Evolutionary conservation across 2,329 filamentous ascomycete genomes (phyloP).

Genomic region (Pseudogymnoascus sp.): DNA sequence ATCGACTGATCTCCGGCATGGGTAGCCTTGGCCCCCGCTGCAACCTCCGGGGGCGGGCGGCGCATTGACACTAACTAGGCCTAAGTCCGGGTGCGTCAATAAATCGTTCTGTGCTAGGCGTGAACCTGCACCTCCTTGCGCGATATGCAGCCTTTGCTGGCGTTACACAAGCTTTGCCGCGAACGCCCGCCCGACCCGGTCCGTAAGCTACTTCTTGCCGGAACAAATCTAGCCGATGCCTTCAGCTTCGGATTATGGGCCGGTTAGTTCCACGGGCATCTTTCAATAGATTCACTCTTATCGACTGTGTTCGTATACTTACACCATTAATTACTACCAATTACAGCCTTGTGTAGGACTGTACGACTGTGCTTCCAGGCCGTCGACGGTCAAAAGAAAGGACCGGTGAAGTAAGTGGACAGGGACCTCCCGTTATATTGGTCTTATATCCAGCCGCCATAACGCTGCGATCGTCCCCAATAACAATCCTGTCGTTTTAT

Average conservation of each 20-base stretch:
- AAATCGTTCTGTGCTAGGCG: not conserved
- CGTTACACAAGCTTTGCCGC: slow-evolving; percentile 1
- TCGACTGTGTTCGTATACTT: not conserved
- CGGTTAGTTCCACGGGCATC: not conserved
- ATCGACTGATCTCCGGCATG: slow-evolving; percentile 5
- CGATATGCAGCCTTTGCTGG: not conserved
- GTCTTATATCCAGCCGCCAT: not conserved
- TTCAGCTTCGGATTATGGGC: not conserved
- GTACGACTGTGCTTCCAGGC: not conserved
- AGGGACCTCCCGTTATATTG: not conserved
- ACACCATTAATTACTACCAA: not conserved
- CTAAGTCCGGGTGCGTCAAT: not conserved
- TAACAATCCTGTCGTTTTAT: not conserved
- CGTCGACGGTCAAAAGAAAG: not conserved
- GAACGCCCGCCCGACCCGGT: not conserved
- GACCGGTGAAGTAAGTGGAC: not conserved
- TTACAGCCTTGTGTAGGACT: not conserved
- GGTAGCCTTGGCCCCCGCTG: not conserved
- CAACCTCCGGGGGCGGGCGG: not conserved
- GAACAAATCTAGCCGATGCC: not conserved
- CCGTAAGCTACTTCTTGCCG: not conserved
- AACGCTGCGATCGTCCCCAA: not conserved
- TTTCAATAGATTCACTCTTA: not conserved
- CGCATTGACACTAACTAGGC: not conserved
- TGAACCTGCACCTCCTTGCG: not conserved